Evolutionary conservation across 2,329 filamentous ascomycete genomes (phyloP), one percentile per base, ranked within the genome.

Genomic region (Hortaea sp.): DNA sequence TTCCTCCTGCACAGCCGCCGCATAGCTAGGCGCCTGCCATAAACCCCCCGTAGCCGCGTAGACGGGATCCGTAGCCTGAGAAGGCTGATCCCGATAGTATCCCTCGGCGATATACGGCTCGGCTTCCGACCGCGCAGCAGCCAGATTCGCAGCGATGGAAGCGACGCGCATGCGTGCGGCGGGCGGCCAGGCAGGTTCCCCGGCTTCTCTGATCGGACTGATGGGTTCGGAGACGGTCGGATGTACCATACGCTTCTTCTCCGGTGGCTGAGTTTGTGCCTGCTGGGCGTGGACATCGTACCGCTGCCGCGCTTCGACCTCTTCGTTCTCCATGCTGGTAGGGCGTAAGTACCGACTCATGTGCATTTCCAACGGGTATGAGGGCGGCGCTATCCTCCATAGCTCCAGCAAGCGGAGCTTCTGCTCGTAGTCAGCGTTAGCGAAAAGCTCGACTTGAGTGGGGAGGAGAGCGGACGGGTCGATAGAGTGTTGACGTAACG

Each of bases 91-190:
- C 59, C 78, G 72, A 57, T 87, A 84, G 61, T 94, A 95, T 10
- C 88, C 88, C 5, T 79, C 82, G 41, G 78, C 65, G 77, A 95
- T 94, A 66, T 95, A 95, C 0, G 88, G 88, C 65, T 94, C 87
- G 35, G 77, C 79, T 50, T 56, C 56, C 31, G 6, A 10, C 41
- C 41, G 31, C 29, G 40, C 28, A 7, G 27, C 31, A 12, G 27
- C 13, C 39, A 38, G 13, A 5, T 35, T 31, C 35, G 38, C 52
- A 4, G 54, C 52, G 20, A 61, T 60, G 11, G 56, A 58, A 7
- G 55, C 59, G 20, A 56, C 55, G 34, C 58, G 56, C 51, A 61
- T 53, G 7, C 59, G 47, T 13, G 58, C 55, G 13, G 57, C 53
- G 6, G 58, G 56, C 12, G 57, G 58, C 51, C 54, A 60, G 5